phyloP scores from a whole-genome alignment of 805 yeast species.

The Tetrapisispora iriomotensis region DNA sequence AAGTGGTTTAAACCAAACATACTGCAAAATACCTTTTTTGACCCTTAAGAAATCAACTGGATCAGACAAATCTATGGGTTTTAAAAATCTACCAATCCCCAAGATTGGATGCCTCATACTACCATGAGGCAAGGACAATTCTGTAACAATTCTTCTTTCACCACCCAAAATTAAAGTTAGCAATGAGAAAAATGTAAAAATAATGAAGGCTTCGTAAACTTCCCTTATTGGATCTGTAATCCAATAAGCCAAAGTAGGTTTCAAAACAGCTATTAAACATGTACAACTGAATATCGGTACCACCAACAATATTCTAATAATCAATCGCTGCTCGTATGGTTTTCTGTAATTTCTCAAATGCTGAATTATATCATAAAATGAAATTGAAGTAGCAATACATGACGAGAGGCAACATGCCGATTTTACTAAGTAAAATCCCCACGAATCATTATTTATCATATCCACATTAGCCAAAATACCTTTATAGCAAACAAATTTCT shows the following conservation, averaged over 20 bases:
- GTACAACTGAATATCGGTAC: conserved; percentile 73
- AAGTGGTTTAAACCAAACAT: conserved; percentile 88
- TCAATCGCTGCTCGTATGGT: conserved; percentile 78
- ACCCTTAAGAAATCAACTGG: conserved; percentile 68
- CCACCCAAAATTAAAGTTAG: conserved; percentile 85
- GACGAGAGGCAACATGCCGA: conserved; percentile 17
- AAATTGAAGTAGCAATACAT: conserved; percentile 31
- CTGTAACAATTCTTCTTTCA: conserved; percentile 67
- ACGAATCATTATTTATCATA: not conserved
- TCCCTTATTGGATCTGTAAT: conserved; percentile 69
- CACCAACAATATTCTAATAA: conserved; percentile 70
- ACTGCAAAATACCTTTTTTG: conserved; percentile 82
- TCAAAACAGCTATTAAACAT: conserved; percentile 48
- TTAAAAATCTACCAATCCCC: conserved; percentile 36
- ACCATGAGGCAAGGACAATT: conserved; percentile 55
- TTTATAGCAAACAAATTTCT: no score
- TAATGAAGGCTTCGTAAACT: conserved; percentile 90
- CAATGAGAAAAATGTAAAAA: conserved; percentile 82
- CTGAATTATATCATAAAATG: conserved; percentile 36
- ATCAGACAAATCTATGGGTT: conserved; percentile 71
- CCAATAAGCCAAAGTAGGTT: conserved; percentile 36
- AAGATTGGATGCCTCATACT: conserved; percentile 60
- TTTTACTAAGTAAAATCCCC: conserved; percentile 20
- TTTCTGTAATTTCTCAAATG: conserved; percentile 72
- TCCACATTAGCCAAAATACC: not conserved